A percentile compares a stretch with the other conserved stretches of the same genome.
Conservation (phyloP, 768 basidiomycete species). For the Floccularia luteovirens region DNA sequence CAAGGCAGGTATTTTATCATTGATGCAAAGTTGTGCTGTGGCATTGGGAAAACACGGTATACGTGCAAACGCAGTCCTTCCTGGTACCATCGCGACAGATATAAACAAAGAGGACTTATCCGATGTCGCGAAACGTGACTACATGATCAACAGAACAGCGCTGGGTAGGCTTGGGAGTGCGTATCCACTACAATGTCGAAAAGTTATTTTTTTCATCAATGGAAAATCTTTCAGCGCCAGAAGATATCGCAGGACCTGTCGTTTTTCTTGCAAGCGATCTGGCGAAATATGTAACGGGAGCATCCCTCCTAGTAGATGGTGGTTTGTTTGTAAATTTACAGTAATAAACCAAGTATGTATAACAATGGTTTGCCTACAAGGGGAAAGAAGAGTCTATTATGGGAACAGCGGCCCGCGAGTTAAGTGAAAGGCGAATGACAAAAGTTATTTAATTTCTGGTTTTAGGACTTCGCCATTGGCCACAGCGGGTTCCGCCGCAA, state of each 20-base stretch:
- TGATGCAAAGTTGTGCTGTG: slow-evolving; percentile 78
- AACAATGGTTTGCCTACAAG: too few relatives aligned
- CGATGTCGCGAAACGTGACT: slow-evolving; percentile 46
- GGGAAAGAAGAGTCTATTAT: too few relatives aligned
- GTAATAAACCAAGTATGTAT: slow-evolving; percentile 15
- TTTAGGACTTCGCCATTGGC: slow-evolving; percentile 33
- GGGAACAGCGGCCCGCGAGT: too few relatives aligned
- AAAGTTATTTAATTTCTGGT: slow-evolving; percentile 16
- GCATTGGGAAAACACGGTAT: slow-evolving; percentile 74
- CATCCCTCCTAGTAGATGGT: slow-evolving; percentile 62
- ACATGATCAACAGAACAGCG: slow-evolving; percentile 58
- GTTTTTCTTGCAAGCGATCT: slow-evolving; percentile 70
- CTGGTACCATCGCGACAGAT: slow-evolving; percentile 70
- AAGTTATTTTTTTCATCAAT: not conserved
- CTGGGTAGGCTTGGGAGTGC: slow-evolving; percentile 60
- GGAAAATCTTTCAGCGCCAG: slow-evolving; percentile 33
- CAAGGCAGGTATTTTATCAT: slow-evolving; percentile 67
- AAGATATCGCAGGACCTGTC: slow-evolving; percentile 68
- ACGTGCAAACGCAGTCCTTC: slow-evolving; percentile 64
- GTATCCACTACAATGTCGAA: slow-evolving; percentile 6
- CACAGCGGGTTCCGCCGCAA: slow-evolving; percentile 47
- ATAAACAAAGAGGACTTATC: slow-evolving; percentile 74
- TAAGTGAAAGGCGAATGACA: too few relatives aligned
- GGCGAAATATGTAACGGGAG: slow-evolving; percentile 63
- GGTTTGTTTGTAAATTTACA: slow-evolving; percentile 73